These are phyloP conservation scores for Geoglossum cookeanum DNA, from an alignment of 2,329 filamentous ascomycete genomes.

Conservation along the genomic window DNA sequence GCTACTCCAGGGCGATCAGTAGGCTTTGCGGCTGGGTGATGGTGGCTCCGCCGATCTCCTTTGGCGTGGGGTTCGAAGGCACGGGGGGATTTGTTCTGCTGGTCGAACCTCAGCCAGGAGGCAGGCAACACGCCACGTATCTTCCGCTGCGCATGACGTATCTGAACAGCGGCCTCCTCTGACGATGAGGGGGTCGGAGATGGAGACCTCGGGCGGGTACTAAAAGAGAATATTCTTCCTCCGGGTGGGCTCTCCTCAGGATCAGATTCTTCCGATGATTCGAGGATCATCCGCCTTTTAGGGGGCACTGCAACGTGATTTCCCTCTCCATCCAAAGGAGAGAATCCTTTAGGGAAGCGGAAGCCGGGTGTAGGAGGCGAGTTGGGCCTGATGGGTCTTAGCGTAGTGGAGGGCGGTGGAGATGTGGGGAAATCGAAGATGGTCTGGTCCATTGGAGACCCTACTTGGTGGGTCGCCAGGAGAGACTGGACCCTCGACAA, in stretches of 20 bases:
- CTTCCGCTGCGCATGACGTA: constrained; percentile 19
- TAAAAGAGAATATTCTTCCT: constrained; percentile 8
- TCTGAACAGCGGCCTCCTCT: constrained; percentile 12
- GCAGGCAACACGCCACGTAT: constrained; percentile 30
- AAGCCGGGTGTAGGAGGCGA: constrained; percentile 15
- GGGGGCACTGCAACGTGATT: constrained; percentile 11
- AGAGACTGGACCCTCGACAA: not conserved
- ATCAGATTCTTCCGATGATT: constrained; percentile 10
- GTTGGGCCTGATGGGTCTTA: constrained; percentile 1
- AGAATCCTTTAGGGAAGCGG: constrained; percentile 20
- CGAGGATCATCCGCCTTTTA: constrained; percentile 7
- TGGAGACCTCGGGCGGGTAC: not conserved
- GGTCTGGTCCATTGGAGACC: not conserved
- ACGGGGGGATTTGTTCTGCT: not conserved
- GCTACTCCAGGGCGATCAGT: constrained; percentile 7
- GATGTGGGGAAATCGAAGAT: constrained; percentile 21
- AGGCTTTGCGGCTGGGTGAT: not conserved
- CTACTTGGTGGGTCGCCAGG: not conserved
- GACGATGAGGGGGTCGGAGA: not conserved
- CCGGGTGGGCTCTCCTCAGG: constrained; percentile 10
- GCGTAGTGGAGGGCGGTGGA: constrained; percentile 20
- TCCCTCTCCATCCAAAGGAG: constrained; percentile 14
- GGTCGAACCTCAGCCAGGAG: constrained; percentile 26
- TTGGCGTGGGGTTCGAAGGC: not conserved
- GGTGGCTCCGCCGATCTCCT: not conserved